Conservation (phyloP, 73 alveolate species). For the Paramecium biaurelia region DNA sequence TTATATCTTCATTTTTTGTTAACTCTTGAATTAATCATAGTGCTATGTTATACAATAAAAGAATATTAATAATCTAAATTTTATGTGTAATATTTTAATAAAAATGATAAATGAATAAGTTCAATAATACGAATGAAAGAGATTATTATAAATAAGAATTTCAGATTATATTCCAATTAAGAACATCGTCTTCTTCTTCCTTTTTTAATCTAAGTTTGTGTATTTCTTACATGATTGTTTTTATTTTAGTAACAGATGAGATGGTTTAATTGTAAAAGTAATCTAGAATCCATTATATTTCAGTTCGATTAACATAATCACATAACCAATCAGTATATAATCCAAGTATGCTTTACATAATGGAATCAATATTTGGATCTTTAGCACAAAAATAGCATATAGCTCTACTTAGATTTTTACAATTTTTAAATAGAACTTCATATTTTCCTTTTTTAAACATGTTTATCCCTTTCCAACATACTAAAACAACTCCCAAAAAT, state of each 20-base stretch:
- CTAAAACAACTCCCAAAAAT: not conserved
- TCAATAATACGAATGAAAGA: not conserved
- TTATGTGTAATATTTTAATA: too few relatives aligned
- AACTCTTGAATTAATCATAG: too few relatives aligned
- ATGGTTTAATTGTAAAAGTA: not conserved
- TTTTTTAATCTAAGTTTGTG: not conserved
- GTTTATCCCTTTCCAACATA: conserved; percentile 10
- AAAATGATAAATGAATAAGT: too few relatives aligned
- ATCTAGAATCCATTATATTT: not conserved
- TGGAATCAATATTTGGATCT: not conserved
- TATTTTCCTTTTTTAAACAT: conserved; percentile 30
- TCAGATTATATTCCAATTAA: conserved; percentile 2
- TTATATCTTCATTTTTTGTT: too few relatives aligned
- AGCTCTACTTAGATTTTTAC: not conserved
- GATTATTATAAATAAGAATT: not conserved
- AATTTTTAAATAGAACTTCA: conserved; percentile 35
- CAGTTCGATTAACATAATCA: not conserved
- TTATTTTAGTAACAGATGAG: not conserved
- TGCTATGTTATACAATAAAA: not conserved
- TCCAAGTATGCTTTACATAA: not conserved
- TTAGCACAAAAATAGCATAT: not conserved
- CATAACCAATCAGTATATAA: conserved; percentile 19
- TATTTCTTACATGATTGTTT: not conserved
- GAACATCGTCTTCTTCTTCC: not conserved
- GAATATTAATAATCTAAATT: too few relatives aligned